Base-by-base conservation (phyloP, 2,329 filamentous ascomycete species). In the Tolypocladium sp. region DNA sequence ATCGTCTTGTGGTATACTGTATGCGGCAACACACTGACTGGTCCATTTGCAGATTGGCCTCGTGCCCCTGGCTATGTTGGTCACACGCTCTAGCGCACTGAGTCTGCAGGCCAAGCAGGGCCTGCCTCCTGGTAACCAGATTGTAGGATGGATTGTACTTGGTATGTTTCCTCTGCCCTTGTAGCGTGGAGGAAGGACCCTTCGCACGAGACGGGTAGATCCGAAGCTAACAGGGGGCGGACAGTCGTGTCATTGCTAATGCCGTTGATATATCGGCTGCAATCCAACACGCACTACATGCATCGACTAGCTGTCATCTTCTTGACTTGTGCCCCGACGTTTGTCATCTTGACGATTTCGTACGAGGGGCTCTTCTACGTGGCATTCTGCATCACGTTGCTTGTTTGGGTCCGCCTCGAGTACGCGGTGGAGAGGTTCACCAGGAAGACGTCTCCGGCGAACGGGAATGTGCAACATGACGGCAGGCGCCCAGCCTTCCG, bases 311-410 rank as follows among this genome's bases (percentile, higher is more conserved):
- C 92, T 64, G 84, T 96, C 66, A 86, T 97, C 58, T 99, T 97
- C 76, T 80, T 99, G 55, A 90, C 92, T 6, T 97, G 95, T 70
- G 89, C 93, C 0, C 94, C 94, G 0, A 89, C 89, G 1, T 99
- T 97, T 74, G 89, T 99, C 69, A 93, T 99, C 68, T 84, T 99
- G 56, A 96, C 92, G 9, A 97, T 97, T 66, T 97, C 93, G 0
- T 99, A 96, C 75, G 94, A 99, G 73, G 93, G 93, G 0, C 81
- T 99, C 2, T 99, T 99, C 73, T 99, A 97, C 74, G 85, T 97
- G 61, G 86, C 88, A 13, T 99, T 97, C 74, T 92, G 87, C 68
- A 78, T 89, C 58, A 90, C 88, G 27, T 77, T 99, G 6, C 80
- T 96, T 57, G 86, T 87, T 58, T 99, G 94, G 94, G 90, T 97